Evolutionary conservation across 2,329 filamentous ascomycete genomes (phyloP).

Genomic region (Zasmidium angulare): DNA sequence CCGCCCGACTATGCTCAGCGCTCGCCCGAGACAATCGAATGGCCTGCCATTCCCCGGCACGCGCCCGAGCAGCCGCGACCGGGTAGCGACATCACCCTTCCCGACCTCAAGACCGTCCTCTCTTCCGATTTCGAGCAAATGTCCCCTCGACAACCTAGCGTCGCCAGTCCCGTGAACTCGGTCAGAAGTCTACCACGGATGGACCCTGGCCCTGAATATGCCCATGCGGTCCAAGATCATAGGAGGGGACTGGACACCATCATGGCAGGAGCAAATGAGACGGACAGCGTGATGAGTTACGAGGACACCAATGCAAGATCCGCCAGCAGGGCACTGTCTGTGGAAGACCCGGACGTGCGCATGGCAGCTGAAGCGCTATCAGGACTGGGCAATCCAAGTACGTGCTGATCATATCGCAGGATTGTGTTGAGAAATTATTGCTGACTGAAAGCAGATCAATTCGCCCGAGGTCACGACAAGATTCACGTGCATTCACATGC

Average conservation of each 20-base stretch:
- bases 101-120: constrained; percentile 46
- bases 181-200: constrained; percentile 35
- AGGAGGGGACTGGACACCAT: constrained; percentile 34
- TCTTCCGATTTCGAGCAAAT: constrained; percentile 38
- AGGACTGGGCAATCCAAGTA: constrained; percentile 51
- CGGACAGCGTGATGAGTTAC: constrained; percentile 43
- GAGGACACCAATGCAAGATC: constrained; percentile 40
- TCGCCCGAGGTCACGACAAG: constrained; percentile 34
- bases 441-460: constrained; percentile 39
- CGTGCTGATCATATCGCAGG: constrained; percentile 14
- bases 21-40: constrained; percentile 28
- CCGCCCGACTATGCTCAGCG: constrained; percentile 44
- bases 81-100: constrained; percentile 38
- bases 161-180: constrained; percentile 13
- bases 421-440: background rate
- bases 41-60: constrained; percentile 19
- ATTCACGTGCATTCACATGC: constrained; percentile 25
- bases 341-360: constrained; percentile 51
- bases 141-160: constrained; percentile 28
- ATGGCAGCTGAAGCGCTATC: constrained; percentile 52
- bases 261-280: constrained; percentile 46
- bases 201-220: constrained; percentile 38
- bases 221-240: constrained; percentile 22
- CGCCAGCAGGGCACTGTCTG: constrained; percentile 42
- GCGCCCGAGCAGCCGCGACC: constrained; percentile 21